Evolutionary conservation across 2,329 filamentous ascomycete species (phyloP).

Genomic region (Arthrobotrys sinensis): DNA sequence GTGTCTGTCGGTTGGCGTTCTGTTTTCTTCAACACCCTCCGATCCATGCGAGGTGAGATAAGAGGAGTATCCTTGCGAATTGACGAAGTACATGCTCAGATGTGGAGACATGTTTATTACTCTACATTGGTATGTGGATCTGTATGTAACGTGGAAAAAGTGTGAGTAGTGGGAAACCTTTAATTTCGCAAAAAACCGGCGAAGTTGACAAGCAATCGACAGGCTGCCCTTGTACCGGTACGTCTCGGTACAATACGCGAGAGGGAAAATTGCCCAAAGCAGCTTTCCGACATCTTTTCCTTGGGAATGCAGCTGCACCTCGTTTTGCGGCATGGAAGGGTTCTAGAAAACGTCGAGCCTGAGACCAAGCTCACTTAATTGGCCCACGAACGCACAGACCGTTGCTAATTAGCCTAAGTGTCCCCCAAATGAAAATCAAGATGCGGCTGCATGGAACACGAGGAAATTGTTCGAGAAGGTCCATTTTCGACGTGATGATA

Average conservation of each 20-base stretch:
- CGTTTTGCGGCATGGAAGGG: conserved; percentile 50
- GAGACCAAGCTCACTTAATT: conserved; percentile 44
- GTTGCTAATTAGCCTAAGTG: conserved; percentile 51
- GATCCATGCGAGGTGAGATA: conserved; percentile 29
- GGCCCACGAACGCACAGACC: conserved; percentile 41
- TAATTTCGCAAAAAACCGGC: conserved; percentile 54
- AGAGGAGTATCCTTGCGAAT: conserved; percentile 43
- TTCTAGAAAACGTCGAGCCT: conserved; percentile 55
- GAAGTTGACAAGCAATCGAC: conserved; percentile 40
- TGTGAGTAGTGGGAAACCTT: conserved; percentile 55
- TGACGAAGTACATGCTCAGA: conserved; percentile 6
- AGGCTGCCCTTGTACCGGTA: conserved; percentile 61
- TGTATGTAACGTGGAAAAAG: conserved; percentile 58
- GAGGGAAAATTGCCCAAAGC: conserved; percentile 59
- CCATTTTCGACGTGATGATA: conserved; percentile 44
- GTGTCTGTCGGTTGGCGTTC: conserved; percentile 24
- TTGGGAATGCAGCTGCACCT: conserved; percentile 45
- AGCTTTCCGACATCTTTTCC: conserved; percentile 45
- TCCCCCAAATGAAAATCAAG: conserved; percentile 45
- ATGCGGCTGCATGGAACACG: conserved; percentile 59
- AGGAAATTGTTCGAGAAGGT: conserved; percentile 54
- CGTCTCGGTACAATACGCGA: conserved; percentile 61
- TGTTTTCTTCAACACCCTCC: conserved; percentile 31
- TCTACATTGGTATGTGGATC: conserved; percentile 38
- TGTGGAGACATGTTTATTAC: conserved; percentile 56